phyloP scores from a whole-genome alignment of 2,329 filamentous ascomycete species.

The Aspergillus pseudoterreus region DNA sequence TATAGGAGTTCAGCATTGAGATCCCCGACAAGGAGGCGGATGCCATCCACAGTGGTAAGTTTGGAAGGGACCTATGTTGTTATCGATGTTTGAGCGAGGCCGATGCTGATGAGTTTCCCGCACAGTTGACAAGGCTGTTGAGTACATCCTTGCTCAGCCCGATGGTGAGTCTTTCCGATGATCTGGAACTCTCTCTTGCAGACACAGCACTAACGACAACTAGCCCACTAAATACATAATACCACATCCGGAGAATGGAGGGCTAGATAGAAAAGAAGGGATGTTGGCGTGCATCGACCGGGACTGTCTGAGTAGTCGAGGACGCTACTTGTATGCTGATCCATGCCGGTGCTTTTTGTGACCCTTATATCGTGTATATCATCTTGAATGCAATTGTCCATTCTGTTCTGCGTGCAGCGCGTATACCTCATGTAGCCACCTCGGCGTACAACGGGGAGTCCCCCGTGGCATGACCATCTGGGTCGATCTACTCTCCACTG shows the following conservation, averaged over 20 bases:
- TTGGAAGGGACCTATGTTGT: not conserved
- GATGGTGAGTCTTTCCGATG: conserved; percentile 65
- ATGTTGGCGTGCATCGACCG: conserved; percentile 25
- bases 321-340: conserved; percentile 35
- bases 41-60: conserved; percentile 85
- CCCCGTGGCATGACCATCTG: too few species aligned
- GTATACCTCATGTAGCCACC: too few species aligned
- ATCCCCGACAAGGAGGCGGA: conserved; percentile 98
- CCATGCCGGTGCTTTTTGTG: conserved; percentile 32
- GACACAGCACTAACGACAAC: conserved; percentile 13
- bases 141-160: conserved; percentile 90
- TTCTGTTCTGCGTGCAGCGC: not conserved
- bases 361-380: conserved; percentile 42
- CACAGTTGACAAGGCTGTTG: conserved; percentile 85
- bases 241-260: conserved; percentile 20
- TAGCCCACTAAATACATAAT: conserved; percentile 38
- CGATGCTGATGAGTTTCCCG: not conserved
- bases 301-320: conserved; percentile 25
- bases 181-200: not conserved
- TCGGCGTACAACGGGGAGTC: too few species aligned
- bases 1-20: conserved; percentile 81
- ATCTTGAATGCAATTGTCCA: conserved; percentile 35
- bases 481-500: too few species aligned
- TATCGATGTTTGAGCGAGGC: not conserved
- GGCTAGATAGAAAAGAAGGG: conserved; percentile 34